Base-by-base conservation (phyloP, 805 yeast genomes). In the Candida cerambycidarum region DNA sequence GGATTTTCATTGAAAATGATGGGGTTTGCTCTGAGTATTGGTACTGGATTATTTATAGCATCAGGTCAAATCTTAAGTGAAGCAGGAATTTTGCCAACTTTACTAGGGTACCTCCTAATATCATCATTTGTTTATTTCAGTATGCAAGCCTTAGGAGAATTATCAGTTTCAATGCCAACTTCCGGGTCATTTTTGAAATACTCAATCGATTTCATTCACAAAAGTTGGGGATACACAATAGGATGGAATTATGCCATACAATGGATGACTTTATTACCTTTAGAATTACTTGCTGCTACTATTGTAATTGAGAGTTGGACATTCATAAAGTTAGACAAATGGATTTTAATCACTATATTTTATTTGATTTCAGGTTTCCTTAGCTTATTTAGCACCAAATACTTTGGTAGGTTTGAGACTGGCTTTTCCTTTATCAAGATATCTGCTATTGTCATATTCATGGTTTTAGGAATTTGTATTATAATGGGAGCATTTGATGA, bases 161-260 rank as follows among this genome's bases (percentile, higher is more conserved):
- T 85, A 89, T 88, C 89, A 38, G 82, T 89, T 4, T 80, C 73
- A 49, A 79, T 83, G n/a, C 90, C 90, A 5, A 76, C 81, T 28
- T 67, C 83, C 4, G 82, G 81, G 40, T 80, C 88, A 0, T 82
- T 83, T 62, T 76, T 84, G 24, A 85, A 81, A 33, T 84, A 83
- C 57, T 73, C 82, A 12, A 69, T 82, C 9, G 69, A 84, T 51
- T 83, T 82, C 67, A 59, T 82, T 24, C 78, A 84, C 3, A 83
- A 82, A 13, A 78, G 89, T 6, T 59, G 82, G 33, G 92, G 90
- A 43, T 83, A 80, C 30, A 80, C 88, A 21, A 79, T 77, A 44
- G 85, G 86, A 39, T 83, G 83, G 75, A 68, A 78, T 65, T 85
- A 84, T 59, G 82, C 88, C 84, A 82, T 83, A 59, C 76, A 84